Evolutionary conservation across 176 grass and related monocot genomes (phyloP).

Genomic region (Carex scoparia): DNA sequence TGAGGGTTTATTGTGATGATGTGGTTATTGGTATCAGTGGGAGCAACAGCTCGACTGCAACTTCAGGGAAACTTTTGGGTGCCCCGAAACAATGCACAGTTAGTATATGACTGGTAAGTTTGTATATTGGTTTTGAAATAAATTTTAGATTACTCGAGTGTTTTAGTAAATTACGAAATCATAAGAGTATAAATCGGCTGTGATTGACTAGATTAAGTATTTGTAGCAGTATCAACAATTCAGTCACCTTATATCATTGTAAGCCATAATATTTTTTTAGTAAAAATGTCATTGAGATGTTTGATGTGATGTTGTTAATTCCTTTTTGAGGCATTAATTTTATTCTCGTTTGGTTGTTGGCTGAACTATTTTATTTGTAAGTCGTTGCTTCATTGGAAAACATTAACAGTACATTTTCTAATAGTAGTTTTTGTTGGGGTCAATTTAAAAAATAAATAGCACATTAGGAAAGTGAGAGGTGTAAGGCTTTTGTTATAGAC

Average conservation of each 20-base stretch:
- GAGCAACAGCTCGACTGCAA: conserved; percentile 32
- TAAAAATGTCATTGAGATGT: neutral
- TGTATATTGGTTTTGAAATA: conserved; percentile 26
- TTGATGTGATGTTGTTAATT: conserved; percentile 2
- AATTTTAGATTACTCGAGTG: neutral
- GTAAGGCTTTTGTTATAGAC: neutral
- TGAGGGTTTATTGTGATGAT: conserved; percentile 63
- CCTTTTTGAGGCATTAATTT: neutral
- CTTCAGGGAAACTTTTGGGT: conserved; percentile 24
- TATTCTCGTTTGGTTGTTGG: neutral
- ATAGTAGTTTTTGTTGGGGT: neutral
- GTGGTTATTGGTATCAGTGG: conserved; percentile 44
- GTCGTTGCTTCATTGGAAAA: neutral
- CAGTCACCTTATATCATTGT: neutral
- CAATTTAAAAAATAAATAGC: neutral
- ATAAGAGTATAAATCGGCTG: neutral
- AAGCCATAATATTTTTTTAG: neutral
- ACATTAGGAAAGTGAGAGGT: neutral
- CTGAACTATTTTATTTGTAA: neutral
- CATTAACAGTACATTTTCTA: neutral
- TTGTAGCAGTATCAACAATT: neutral
- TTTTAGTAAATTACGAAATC: neutral
- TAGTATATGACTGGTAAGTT: conserved; percentile 22
- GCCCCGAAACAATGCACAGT: conserved; percentile 44
- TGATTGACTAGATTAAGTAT: neutral